Base-by-base conservation (phyloP, 2,329 filamentous ascomycete genomes). In the Nothopassalora personata region DNA sequence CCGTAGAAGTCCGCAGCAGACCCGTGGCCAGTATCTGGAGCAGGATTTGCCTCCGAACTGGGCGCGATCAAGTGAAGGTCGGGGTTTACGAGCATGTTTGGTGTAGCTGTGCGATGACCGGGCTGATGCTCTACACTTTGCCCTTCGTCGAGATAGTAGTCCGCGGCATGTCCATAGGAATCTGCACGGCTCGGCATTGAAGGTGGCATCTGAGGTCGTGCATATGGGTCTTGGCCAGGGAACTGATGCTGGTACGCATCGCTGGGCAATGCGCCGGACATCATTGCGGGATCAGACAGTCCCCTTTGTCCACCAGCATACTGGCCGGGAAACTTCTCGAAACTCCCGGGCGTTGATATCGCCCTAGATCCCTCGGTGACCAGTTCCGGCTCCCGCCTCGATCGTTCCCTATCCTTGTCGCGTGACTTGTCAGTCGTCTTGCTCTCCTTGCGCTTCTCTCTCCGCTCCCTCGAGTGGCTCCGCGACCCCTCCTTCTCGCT, bases 141-240 rank as follows among this genome's bases (percentile, higher is more conserved):
- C 10, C 84, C 84, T 65, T 83, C 79, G 67, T 86, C 84, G 47
- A 80, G 78, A 68, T 86, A 87, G 69, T 85, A 87, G 34, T 85
- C 83, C n/a, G 70, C 68, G 15, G 85, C 79, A 5, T 83, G 83
- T 36, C 84, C 85, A 55, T 78, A 78, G 51, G 61, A 63, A 49
- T 70, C 61, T 27, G 77, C 61, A 19, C 65, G 67, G 69, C 57
- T 74, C 72, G 55, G 78, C 50, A 62, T 59, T 27, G 60, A 56
- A 34, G 58, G 51, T 27, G 58, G 60, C 30, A 54, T 77, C 56
- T 75, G 72, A 65, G 78, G 81, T 9, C 80, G 65, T 10, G 74
- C 71, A 5, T 70, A 61, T 15, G 81, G 80, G 58, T 83, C 76
- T 67, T 85, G 83, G 52, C 82, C 82, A 5, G 83, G 83, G 64